Conservation (phyloP, 2,329 filamentous ascomycete species). For the Endoconidiophora laricicola region DNA sequence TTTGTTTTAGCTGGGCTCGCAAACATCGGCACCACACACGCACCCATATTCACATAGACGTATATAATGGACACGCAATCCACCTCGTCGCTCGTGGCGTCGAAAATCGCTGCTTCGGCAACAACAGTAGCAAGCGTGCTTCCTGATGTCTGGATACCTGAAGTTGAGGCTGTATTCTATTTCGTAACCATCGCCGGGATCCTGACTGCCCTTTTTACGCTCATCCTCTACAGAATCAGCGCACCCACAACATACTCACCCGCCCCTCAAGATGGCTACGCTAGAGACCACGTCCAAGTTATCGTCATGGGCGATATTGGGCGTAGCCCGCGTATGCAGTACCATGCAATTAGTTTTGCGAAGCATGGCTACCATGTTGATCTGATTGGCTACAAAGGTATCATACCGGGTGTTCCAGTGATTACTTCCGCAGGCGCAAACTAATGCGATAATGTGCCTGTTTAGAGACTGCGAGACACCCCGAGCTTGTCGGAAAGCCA, state of each 20-base stretch:
- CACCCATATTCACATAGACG: no score
- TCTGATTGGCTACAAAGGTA: constrained; percentile 76
- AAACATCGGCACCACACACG: no score
- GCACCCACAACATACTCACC: constrained; percentile 23
- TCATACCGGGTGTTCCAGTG: neutral
- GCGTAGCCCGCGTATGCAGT: constrained; percentile 93
- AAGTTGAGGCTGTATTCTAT: constrained; percentile 11
- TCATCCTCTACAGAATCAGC: constrained; percentile 14
- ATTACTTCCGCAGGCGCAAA: no score
- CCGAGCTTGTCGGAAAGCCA: constrained; percentile 53
- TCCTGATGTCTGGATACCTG: constrained; percentile 9
- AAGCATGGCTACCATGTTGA: constrained; percentile 66
- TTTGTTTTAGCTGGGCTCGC: no score
- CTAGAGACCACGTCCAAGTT: constrained; percentile 47
- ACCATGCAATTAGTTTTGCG: constrained; percentile 85
- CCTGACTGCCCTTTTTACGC: constrained; percentile 3
- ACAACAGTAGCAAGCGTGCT: neutral
- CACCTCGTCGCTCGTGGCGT: neutral
- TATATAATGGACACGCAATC: neutral
- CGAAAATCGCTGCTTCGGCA: neutral
- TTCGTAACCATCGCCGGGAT: constrained; percentile 3
- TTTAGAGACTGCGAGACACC: constrained; percentile 62
- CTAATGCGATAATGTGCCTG: no score
- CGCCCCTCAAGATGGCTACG: constrained; percentile 18
- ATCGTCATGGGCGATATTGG: constrained; percentile 92